Base-by-base conservation (phyloP, 2,329 filamentous ascomycete species). In the Cladophialophora bantiana region DNA sequence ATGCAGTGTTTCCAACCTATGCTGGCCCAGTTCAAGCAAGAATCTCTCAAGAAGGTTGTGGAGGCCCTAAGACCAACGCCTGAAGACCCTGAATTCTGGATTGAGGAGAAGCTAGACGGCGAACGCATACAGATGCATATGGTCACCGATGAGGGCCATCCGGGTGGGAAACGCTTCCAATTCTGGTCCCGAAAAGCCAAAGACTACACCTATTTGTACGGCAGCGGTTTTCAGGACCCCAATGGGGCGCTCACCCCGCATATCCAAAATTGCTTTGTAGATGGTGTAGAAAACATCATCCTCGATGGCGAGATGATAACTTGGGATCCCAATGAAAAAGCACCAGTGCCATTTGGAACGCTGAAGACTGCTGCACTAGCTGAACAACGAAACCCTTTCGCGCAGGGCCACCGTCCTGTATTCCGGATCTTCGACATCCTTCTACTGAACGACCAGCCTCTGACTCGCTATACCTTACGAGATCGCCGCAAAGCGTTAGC, bases 291-390 rank as follows among this genome's bases (percentile, higher is more conserved):
- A 15, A 97, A 92, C 75, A 85, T 97, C 70, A 97, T 99, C 58
- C 84, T 99, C 0, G 95, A 99, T 74, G 95, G 95, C 9, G 95
- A 99, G 77, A 99, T 99, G 95, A 93, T 99, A 65, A 97, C 94
- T 0, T 99, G 95, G 95, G 93, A 98, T 75, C 91, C 93, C 68
- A 88, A 90, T 53, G 84, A 91, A 58, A 91, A 97, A 79, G 90
- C 90, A 63, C 91, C 95, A 60, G 90, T 96, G 15, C 88, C 90
- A 0, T 99, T 99, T 77, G 95, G 95, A 7, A 96, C 92, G 0
- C 84, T 99, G 57, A 99, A 99, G 79, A 94, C 93, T 1, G 94
- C 94, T 0, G 94, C 94, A 0, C 79, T 96, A 36, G 85, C 89
- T 0, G 91, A 94, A 73, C 89, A 94, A 74, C 87, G 88, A 68